These are phyloP conservation scores for Cylindrotheca closterium DNA, from an alignment of 108 stramenopile genomes.

Conservation along the genomic window DNA sequence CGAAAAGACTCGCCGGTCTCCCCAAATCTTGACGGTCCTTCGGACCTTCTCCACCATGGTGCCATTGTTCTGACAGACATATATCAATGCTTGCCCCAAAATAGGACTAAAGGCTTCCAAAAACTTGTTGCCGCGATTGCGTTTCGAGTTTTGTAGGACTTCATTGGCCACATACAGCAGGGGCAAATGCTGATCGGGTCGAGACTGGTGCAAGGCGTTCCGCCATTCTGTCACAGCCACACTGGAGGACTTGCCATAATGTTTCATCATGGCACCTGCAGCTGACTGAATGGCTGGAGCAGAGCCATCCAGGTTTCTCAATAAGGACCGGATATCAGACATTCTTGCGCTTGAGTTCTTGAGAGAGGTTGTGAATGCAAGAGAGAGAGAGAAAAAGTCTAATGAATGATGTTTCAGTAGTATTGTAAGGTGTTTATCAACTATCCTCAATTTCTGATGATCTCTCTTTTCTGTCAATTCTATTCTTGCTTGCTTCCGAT, in stretches of 20 bases:
- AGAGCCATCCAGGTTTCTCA: conserved; percentile 30
- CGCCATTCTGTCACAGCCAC: conserved; percentile 84
- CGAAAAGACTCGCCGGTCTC: conserved; percentile 74
- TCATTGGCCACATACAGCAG: conserved; percentile 89
- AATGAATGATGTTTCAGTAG: no score
- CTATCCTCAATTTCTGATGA: no score
- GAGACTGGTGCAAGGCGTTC: conserved; percentile 56
- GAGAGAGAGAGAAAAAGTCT: no score
- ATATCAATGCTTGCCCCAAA: conserved; percentile 60
- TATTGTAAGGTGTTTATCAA: no score
- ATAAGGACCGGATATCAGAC: no score
- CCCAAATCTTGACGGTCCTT: conserved; percentile 86
- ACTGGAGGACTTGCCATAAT: conserved; percentile 65
- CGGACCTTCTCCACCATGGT: conserved; percentile 64
- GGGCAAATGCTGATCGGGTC: conserved; percentile 55
- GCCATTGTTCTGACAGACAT: conserved; percentile 51
- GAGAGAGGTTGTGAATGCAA: no score
- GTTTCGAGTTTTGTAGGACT: conserved; percentile 76
- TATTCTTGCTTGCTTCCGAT: background rate
- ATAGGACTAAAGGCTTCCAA: conserved; percentile 79
- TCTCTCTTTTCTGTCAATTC: background rate
- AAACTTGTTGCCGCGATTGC: conserved; percentile 85
- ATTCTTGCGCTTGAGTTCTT: background rate
- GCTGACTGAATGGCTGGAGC: conserved; percentile 67
- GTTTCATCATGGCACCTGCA: conserved; percentile 77